Evolutionary conservation across 2,329 filamentous ascomycete species (phyloP), one percentile per base, ranked within the genome.

Genomic region (Raffaelea arxii): DNA sequence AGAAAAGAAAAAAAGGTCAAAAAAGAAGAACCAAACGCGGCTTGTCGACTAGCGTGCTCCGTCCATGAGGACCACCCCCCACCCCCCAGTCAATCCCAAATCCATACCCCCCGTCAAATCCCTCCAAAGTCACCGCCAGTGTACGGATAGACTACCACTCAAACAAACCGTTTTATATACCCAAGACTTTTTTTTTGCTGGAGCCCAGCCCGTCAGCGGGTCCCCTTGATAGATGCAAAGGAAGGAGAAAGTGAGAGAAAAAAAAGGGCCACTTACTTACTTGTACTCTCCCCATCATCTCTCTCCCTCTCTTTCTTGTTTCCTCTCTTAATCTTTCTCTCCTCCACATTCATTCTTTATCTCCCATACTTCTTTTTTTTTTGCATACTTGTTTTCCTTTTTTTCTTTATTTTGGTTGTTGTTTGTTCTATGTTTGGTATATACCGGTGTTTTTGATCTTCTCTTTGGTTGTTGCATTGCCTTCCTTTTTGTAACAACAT

Each of bases 81-180:
- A 27, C 37, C 48, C 25, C n/a, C n/a, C n/a, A n/a, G n/a, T n/a
- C n/a, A n/a, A n/a, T n/a, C n/a, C n/a, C n/a, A n/a, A n/a, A n/a
- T n/a, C n/a, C n/a, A n/a, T n/a, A n/a, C n/a, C n/a, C 32, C 32
- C 32, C 32, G 32, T 36, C 32, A 18, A 36, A 9, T 36, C 32
- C 25, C 21, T 36, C 32, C 36, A 39, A 46, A 49, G 46, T 46
- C 51, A 51, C 49, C 49, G 47, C 45, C 49, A 41, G 48, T 16
- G 27, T 16, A 12, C 32, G 32, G 43, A 40, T 47, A 48, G 44
- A 42, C 46, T 47, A 35, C 47, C 44, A 47, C 50, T 49, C 51
- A 36, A 46, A 48, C 51, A 51, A 49, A 44, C 47, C 51, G 47
- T 49, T 49, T 47, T 44, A 41, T 46, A 41, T 41, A 35, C 30